These are phyloP conservation scores for Tulasnella sp. DNA, from an alignment of 768 basidiomycete genomes.

Conservation along the genomic window DNA sequence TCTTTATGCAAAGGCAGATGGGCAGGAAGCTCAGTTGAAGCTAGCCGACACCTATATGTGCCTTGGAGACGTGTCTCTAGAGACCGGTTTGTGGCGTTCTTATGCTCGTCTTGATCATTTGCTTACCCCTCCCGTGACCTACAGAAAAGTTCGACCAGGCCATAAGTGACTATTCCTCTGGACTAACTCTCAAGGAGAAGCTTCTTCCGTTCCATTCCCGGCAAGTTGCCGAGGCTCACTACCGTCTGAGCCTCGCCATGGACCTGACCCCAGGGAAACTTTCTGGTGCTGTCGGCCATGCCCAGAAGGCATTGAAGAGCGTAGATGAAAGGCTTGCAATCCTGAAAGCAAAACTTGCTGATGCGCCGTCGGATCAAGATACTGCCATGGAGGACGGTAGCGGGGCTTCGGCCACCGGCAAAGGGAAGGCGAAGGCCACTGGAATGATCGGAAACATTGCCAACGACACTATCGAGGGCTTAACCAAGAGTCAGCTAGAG, in stretches of 20 bases:
- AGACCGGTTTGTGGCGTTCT: conserved; percentile 65
- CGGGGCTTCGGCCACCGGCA: conserved; percentile 37
- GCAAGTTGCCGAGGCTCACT: conserved; percentile 90
- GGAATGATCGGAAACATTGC: conserved; percentile 8
- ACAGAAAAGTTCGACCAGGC: conserved; percentile 96
- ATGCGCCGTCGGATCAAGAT: conserved; percentile 35
- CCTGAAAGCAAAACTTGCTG: conserved; percentile 48
- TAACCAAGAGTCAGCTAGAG: conserved; percentile 71
- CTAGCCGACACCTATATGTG: conserved; percentile 87
- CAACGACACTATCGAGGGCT: conserved; percentile 53
- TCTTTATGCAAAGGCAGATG: conserved; percentile 69
- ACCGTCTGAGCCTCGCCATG: conserved; percentile 88
- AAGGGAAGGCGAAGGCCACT: conserved; percentile 60
- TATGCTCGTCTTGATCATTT: neutral
- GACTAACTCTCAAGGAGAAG: conserved; percentile 64
- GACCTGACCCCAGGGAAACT: conserved; percentile 85
- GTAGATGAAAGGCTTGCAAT: conserved; percentile 66
- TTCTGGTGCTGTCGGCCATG: conserved; percentile 75
- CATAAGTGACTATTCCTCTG: conserved; percentile 78
- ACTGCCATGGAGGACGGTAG: conserved; percentile 35
- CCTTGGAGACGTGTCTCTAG: conserved; percentile 93
- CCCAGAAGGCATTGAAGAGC: conserved; percentile 73
- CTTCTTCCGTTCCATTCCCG: conserved; percentile 84
- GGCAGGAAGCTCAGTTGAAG: conserved; percentile 63
- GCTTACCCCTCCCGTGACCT: neutral